Percentiles rank a stretch among this genome's conserved stretches.
Evolutionary conservation across 257 asterid species (phyloP).

Genomic region (Penstemon newberryi): DNA sequence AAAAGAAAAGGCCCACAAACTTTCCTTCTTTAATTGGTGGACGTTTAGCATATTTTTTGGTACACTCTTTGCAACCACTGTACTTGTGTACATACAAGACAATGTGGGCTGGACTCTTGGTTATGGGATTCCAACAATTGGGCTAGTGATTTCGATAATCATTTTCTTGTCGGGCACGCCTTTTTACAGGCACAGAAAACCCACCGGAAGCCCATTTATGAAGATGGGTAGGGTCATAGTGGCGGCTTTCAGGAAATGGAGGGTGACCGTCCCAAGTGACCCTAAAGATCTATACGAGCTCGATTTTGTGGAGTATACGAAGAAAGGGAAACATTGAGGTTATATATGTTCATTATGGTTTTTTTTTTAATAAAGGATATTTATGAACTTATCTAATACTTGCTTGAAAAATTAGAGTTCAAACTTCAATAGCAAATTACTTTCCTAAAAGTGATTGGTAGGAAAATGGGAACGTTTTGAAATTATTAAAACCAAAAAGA

Average conservation of each 20-base stretch:
- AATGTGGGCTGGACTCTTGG: conserved; percentile 88
- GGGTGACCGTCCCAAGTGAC: conserved; percentile 47
- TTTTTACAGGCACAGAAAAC: conserved; percentile 70
- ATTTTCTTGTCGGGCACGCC: conserved; percentile 73
- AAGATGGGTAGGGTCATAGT: conserved; percentile 71
- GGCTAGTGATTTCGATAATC: conserved; percentile 55
- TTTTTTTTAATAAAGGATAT: neutral
- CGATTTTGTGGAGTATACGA: conserved; percentile 46
- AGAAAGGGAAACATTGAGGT: conserved; percentile 64
- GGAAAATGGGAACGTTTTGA: neutral
- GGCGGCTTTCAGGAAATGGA: conserved; percentile 66
- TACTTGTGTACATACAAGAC: conserved; percentile 81
- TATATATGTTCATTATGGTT: neutral
- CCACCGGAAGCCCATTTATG: conserved; percentile 87
- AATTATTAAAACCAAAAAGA: neutral
- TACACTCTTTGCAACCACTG: conserved; percentile 77
- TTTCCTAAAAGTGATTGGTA: too few relatives aligned
- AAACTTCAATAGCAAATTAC: too few relatives aligned
- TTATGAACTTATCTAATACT: neutral
- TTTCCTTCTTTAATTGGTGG: too few relatives aligned
- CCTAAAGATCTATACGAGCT: conserved; percentile 68
- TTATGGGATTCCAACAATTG: conserved; percentile 77
- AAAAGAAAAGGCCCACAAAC: too few relatives aligned
- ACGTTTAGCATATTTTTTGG: conserved; percentile 66
- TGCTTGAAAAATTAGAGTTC: too few relatives aligned